Evolutionary conservation across 2,329 filamentous ascomycete species (phyloP).

Genomic region (Hypoxylon sp.): DNA sequence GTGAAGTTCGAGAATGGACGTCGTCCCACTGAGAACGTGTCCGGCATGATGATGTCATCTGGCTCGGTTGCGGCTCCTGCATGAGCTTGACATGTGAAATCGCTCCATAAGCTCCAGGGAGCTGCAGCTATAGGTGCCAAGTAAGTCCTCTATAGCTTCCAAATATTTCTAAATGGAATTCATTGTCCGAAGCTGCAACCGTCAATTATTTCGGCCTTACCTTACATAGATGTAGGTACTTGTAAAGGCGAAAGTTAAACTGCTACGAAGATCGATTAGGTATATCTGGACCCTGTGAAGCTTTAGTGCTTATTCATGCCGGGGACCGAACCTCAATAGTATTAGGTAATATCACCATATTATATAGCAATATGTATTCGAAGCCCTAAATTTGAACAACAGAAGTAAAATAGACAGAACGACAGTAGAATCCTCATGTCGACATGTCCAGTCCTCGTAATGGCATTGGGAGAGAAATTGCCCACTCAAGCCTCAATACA

Average conservation of each 20-base stretch:
- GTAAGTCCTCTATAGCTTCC: conserved; percentile 1
- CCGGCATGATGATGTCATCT: conserved; percentile 40
- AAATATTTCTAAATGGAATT: neutral
- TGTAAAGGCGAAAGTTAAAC: neutral
- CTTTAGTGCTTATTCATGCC: neutral
- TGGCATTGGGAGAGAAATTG: neutral
- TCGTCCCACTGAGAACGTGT: conserved; percentile 5
- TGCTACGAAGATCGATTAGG: neutral
- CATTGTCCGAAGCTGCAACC: neutral
- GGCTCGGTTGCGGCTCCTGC: conserved; percentile 11
- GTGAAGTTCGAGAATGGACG: conserved; percentile 33
- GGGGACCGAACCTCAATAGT: neutral
- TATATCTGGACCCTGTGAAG: neutral
- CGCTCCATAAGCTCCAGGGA: conserved; percentile 4
- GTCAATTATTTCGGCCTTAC: neutral
- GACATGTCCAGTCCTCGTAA: neutral
- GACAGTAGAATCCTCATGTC: neutral
- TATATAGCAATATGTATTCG: neutral
- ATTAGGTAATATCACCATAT: neutral
- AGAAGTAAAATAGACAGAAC: neutral
- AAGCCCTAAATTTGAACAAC: neutral
- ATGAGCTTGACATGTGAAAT: conserved; percentile 40
- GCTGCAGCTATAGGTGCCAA: conserved; percentile 3
- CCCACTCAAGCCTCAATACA: neutral
- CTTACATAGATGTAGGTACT: neutral